Percentiles rank a stretch among this genome's conserved stretches.
Conservation (phyloP, 1,284 basidiomycete genomes). For the Stereum hirsutum region DNA sequence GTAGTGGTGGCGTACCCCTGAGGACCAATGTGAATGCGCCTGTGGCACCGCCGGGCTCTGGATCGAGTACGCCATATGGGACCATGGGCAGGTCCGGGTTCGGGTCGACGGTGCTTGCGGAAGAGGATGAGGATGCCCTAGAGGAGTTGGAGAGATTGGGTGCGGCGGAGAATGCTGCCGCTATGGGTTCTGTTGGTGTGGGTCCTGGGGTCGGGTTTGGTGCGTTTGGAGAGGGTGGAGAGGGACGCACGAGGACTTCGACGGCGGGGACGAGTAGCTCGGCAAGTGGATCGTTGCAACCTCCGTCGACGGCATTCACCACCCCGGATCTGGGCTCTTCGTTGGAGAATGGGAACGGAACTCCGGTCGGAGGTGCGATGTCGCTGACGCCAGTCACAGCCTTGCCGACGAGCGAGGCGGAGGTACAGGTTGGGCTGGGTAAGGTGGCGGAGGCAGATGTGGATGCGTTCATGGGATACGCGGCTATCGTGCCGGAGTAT, state of each 20-base stretch:
- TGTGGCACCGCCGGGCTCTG: constrained; percentile 25
- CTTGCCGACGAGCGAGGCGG: constrained; percentile 57
- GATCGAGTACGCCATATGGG: constrained; percentile 54
- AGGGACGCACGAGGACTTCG: constrained; percentile 39
- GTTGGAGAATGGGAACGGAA: constrained; percentile 19
- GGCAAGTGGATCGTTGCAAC: constrained; percentile 10
- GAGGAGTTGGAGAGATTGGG: constrained; percentile 39
- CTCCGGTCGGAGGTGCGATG: constrained; percentile 12
- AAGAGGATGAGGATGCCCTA: constrained; percentile 68
- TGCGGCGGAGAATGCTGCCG: constrained; percentile 13
- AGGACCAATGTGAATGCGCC: constrained; percentile 46
- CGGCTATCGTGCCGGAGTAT: constrained; percentile 76
- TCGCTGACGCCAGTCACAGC: constrained; percentile 56
- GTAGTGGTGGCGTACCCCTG: constrained; percentile 42
- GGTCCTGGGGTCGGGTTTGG: constrained; percentile 21
- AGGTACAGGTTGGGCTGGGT: constrained; percentile 63
- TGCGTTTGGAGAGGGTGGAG: constrained; percentile 22
- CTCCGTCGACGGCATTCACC: constrained; percentile 49
- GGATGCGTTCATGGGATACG: constrained; percentile 77
- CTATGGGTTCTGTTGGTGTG: not conserved
- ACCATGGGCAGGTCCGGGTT: constrained; percentile 38
- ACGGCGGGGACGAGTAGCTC: constrained; percentile 24
- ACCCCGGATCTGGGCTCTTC: constrained; percentile 46
- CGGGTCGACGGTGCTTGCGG: constrained; percentile 51
- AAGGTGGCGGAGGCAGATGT: constrained; percentile 77